Conservation (phyloP, 2,329 filamentous ascomycete species). For the Colletotrichum abscissum region DNA sequence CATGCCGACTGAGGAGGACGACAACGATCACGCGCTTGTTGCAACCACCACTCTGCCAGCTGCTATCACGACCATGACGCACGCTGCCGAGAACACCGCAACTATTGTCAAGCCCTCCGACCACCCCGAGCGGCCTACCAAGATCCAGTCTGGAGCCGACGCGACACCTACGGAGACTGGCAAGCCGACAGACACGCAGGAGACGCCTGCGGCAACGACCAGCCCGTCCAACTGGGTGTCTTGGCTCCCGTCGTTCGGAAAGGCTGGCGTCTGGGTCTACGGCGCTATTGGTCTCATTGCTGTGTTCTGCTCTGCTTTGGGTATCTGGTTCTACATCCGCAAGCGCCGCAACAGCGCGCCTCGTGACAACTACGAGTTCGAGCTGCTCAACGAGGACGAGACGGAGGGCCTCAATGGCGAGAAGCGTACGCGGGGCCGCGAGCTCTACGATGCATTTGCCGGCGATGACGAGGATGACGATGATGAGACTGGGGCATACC, state of each 20-base stretch:
- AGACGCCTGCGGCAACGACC: constrained; percentile 51
- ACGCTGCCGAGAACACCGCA: constrained; percentile 55
- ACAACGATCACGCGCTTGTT: constrained; percentile 80
- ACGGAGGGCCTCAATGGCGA: constrained; percentile 64
- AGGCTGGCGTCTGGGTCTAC: constrained; percentile 93
- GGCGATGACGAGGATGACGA: constrained; percentile 84
- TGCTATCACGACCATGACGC: constrained; percentile 72
- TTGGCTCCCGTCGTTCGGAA: constrained; percentile 90
- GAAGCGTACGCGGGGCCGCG: constrained; percentile 77
- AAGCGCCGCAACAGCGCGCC: constrained; percentile 81
- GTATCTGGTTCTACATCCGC: constrained; percentile 84
- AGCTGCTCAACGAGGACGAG: constrained; percentile 88
- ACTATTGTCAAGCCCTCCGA: constrained; percentile 64
- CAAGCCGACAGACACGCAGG: constrained; percentile 44
- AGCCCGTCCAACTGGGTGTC: constrained; percentile 81
- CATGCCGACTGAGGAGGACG: constrained; percentile 84
- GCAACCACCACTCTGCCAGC: constrained; percentile 66
- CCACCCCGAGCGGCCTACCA: constrained; percentile 73
- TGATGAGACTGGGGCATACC: constrained; percentile 56
- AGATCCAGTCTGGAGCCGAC: constrained; percentile 51
- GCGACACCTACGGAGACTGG: constrained; percentile 44
- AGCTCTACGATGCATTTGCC: constrained; percentile 97
- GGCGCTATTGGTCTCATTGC: constrained; percentile 86
- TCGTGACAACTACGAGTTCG: constrained; percentile 91
- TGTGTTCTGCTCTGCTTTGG: constrained; percentile 83